These are phyloP conservation scores for Hymenoscyphus albidus DNA, from an alignment of 2,329 filamentous ascomycete genomes.

Conservation along the genomic window DNA sequence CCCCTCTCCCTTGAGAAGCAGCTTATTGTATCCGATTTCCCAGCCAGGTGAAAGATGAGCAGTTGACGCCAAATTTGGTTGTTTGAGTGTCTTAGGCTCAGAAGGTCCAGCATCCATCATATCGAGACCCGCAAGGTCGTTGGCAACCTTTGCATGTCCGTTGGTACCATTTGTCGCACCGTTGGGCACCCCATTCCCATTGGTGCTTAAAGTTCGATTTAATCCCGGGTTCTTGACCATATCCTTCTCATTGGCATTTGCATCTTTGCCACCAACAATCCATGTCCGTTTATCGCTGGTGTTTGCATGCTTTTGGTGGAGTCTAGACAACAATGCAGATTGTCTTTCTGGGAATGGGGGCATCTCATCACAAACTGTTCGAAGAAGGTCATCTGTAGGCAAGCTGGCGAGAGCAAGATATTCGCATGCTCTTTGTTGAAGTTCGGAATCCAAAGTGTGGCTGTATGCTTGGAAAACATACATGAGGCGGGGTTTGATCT, in stretches of 20 bases:
- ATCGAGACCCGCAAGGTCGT: conserved; percentile 79
- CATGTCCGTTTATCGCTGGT: conserved; percentile 95
- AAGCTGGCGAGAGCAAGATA: conserved; percentile 83
- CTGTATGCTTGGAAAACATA: conserved; percentile 90
- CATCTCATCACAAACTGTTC: conserved; percentile 98
- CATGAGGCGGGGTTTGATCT: conserved; percentile 93
- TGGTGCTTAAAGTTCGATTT: conserved; percentile 78
- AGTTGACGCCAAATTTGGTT: conserved; percentile 83
- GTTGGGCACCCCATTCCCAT: conserved; percentile 40
- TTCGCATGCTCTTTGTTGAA: conserved; percentile 95
- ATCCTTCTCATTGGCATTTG: conserved; percentile 76
- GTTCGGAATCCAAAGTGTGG: conserved; percentile 88
- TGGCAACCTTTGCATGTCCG: conserved; percentile 47
- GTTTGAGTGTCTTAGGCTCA: conserved; percentile 56
- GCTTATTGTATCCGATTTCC: conserved; percentile 82
- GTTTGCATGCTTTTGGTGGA: conserved; percentile 91
- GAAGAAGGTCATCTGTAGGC: conserved; percentile 83
- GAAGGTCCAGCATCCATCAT: conserved; percentile 59
- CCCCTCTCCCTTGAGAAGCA: conserved; percentile 77
- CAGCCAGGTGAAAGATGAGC: conserved; percentile 92
- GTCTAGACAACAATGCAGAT: conserved; percentile 82
- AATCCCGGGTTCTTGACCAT: conserved; percentile 78
- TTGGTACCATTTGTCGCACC: conserved; percentile 46
- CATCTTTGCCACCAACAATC: conserved; percentile 96
- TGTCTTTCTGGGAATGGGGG: conserved; percentile 93